Conservation (phyloP, 179 eudicot genomes). For the Nepenthes alata region DNA sequence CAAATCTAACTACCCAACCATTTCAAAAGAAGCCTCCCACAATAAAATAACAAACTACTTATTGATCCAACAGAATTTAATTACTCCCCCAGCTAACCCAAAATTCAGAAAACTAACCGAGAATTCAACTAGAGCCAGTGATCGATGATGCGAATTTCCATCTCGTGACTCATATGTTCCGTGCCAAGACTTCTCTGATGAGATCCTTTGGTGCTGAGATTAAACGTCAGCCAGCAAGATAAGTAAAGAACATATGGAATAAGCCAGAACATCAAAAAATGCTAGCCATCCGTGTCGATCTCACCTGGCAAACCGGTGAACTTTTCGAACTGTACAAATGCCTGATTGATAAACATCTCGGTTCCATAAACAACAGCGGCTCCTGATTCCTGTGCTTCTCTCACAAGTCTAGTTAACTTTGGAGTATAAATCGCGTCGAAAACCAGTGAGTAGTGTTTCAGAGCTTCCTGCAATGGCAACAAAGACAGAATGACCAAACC, state of each 20-base stretch:
- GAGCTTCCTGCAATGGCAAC: slow-evolving; percentile 9
- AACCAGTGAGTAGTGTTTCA: slow-evolving; percentile 15
- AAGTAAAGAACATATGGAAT: neutral
- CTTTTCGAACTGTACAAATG: slow-evolving; percentile 14
- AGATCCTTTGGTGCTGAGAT: slow-evolving; percentile 10
- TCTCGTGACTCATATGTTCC: slow-evolving; percentile 8
- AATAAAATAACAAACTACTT: too few relatives aligned
- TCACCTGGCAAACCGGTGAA: slow-evolving; percentile 17
- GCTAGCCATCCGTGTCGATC: neutral
- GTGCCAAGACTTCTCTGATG: slow-evolving; percentile 12
- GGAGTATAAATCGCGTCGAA: slow-evolving; percentile 19
- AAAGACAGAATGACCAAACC: neutral
- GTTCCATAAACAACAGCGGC: slow-evolving; percentile 12
- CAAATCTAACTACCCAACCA: too few relatives aligned
- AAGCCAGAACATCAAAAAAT: neutral
- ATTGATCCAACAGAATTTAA: too few relatives aligned
- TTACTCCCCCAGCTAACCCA: too few relatives aligned
- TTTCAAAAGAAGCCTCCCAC: too few relatives aligned
- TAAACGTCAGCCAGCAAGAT: neutral
- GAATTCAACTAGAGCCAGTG: too few relatives aligned
- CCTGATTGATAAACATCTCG: slow-evolving; percentile 19
- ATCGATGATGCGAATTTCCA: too few relatives aligned
- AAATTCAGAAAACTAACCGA: too few relatives aligned
- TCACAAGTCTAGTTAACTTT: slow-evolving; percentile 13
- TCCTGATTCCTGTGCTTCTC: slow-evolving; percentile 14